These are phyloP conservation scores for Pythium phragmiticola DNA, from an alignment of 352 stramenopile genomes.

Conservation along the genomic window DNA sequence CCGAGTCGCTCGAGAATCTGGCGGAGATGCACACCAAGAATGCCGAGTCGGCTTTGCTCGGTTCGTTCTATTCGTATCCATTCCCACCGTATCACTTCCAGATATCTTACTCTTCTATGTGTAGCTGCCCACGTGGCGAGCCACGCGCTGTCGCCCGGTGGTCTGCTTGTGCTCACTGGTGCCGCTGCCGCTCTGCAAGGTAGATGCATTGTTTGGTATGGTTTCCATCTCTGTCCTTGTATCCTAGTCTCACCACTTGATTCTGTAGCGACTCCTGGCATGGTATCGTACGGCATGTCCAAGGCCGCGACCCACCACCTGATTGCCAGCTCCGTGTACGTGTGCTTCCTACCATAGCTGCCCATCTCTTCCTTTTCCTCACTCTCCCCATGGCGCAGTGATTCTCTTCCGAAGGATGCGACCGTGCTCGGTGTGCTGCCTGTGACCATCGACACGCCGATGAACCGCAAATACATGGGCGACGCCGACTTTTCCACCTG, in stretches of 20 bases:
- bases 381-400: constrained; percentile 25
- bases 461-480: constrained; percentile 87
- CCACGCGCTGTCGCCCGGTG: constrained; percentile 53
- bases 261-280: constrained; percentile 51
- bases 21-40: constrained; percentile 77
- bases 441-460: constrained; percentile 84
- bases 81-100: neutral
- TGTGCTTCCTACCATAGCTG: neutral
- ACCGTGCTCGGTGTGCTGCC: constrained; percentile 72
- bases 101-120: neutral
- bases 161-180: constrained; percentile 82
- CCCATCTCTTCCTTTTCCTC: neutral
- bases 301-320: constrained; percentile 90
- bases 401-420: constrained; percentile 48
- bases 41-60: constrained; percentile 72
- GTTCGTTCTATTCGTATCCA: constrained; percentile 27
- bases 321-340: constrained; percentile 80
- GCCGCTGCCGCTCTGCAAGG: constrained; percentile 73
- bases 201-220: constrained; percentile 7
- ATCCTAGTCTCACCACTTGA: neutral
- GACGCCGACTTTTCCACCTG: constrained; percentile 83
- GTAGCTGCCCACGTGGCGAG: constrained; percentile 81
- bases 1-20: constrained; percentile 60
- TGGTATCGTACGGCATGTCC: constrained; percentile 88
- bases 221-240: neutral